These are phyloP conservation scores for Myriosclerotinia curreyana DNA, from an alignment of 2,329 filamentous ascomycete species.

Conservation along the genomic window DNA sequence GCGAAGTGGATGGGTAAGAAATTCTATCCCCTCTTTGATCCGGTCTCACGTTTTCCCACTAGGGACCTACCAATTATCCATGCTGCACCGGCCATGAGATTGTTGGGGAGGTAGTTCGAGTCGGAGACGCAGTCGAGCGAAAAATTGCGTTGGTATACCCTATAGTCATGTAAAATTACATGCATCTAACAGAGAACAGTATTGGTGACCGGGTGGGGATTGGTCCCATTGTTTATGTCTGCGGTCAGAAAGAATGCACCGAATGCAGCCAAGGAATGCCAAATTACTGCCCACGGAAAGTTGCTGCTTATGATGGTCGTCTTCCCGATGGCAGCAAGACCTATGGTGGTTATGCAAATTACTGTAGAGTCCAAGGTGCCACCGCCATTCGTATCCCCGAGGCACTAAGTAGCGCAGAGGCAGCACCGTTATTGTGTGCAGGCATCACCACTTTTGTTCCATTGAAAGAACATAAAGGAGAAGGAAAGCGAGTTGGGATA, in stretches of 20 bases:
- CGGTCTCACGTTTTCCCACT: constrained; percentile 1
- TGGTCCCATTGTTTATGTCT: constrained; percentile 10
- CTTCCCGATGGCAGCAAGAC: constrained; percentile 16
- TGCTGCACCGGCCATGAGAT: constrained; percentile 50
- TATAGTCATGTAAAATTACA: background rate
- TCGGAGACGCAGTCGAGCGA: constrained; percentile 41
- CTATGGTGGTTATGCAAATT: constrained; percentile 39
- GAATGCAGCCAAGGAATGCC: constrained; percentile 13
- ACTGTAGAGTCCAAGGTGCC: constrained; percentile 52
- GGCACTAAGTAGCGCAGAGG: constrained; percentile 46
- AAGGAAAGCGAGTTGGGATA: constrained; percentile 68
- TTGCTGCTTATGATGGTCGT: constrained; percentile 7
- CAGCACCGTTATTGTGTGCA: constrained; percentile 71
- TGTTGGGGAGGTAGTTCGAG: constrained; percentile 44
- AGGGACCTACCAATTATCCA: constrained; percentile 41
- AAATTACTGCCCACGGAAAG: constrained; percentile 19
- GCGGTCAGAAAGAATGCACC: constrained; percentile 2
- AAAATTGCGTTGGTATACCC: constrained; percentile 8
- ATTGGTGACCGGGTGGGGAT: constrained; percentile 8
- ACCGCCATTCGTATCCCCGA: constrained; percentile 61
- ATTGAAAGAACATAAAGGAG: constrained; percentile 63
- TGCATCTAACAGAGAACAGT: background rate
- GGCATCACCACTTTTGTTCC: constrained; percentile 73
- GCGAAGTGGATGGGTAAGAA: constrained; percentile 32
- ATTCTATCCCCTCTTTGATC: background rate